Conservation (phyloP, 352 stramenopile genomes). For the Ophiocytium majus region DNA sequence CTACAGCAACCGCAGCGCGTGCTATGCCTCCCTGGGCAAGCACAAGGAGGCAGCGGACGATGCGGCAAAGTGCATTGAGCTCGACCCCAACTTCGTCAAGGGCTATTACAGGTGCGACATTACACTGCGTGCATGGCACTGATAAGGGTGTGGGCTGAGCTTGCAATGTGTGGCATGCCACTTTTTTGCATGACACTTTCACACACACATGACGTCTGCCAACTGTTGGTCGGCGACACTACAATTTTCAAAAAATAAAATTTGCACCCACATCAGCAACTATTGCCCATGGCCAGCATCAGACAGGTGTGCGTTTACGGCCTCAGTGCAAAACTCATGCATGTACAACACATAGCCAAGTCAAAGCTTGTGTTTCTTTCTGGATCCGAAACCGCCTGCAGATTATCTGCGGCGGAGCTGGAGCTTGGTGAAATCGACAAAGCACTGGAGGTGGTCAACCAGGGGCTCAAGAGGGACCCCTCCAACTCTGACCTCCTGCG, state of each 20-base stretch:
- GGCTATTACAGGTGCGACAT: constrained; percentile 65
- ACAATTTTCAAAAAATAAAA: no score
- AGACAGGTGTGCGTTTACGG: no score
- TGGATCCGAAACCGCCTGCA: no score
- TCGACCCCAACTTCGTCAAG: constrained; percentile 85
- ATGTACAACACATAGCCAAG: no score
- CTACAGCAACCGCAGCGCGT: constrained; percentile 75
- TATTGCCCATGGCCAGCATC: no score
- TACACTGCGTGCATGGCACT: not conserved
- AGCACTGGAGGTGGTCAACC: constrained; percentile 30
- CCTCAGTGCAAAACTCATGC: no score
- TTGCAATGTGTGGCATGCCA: not conserved
- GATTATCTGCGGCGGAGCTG: constrained; percentile 37
- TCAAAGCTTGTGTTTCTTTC: no score
- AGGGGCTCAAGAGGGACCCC: constrained; percentile 33
- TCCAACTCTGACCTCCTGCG: constrained; percentile 39
- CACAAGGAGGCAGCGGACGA: constrained; percentile 61
- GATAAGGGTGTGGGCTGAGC: not conserved
- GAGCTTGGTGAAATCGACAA: constrained; percentile 39
- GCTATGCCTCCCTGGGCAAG: constrained; percentile 45
- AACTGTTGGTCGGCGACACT: no score
- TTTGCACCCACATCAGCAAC: no score
- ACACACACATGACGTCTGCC: no score
- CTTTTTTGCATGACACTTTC: no score
- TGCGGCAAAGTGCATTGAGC: constrained; percentile 77